phyloP scores from a whole-genome alignment of 1,284 basidiomycete genomes.

The Ceratobasidium sp. region DNA sequence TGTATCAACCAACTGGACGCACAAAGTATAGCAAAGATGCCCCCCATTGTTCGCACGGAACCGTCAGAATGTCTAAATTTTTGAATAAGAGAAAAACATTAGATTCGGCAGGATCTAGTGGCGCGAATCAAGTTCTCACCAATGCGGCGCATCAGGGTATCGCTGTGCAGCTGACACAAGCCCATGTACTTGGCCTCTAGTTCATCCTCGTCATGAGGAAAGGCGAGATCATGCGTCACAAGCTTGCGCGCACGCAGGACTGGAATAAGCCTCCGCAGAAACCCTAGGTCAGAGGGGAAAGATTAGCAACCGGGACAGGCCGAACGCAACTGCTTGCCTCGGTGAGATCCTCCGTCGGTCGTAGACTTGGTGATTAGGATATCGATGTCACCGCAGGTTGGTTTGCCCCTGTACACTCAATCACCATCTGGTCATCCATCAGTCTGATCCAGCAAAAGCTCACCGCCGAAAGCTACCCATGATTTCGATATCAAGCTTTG shows the following conservation, averaged over 20 bases:
- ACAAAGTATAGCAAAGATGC: slow-evolving; percentile 91
- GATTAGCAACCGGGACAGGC: slow-evolving; percentile 28
- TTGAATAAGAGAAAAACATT: not conserved
- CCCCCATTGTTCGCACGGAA: slow-evolving; percentile 82
- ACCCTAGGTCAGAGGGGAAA: slow-evolving; percentile 59
- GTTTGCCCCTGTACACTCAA: slow-evolving; percentile 67
- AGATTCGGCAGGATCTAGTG: not conserved
- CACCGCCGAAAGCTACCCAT: slow-evolving; percentile 92
- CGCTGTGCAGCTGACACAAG: slow-evolving; percentile 67
- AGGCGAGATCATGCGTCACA: slow-evolving; percentile 80
- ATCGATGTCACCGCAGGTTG: slow-evolving; percentile 89
- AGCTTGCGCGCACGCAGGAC: slow-evolving; percentile 71
- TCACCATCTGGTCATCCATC: slow-evolving; percentile 5
- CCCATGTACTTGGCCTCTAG: slow-evolving; percentile 86
- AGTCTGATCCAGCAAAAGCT: slow-evolving; percentile 39
- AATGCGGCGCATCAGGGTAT: slow-evolving; percentile 73
- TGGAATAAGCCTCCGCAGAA: slow-evolving; percentile 68
- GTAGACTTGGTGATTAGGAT: slow-evolving; percentile 83
- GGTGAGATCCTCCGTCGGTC: slow-evolving; percentile 78
- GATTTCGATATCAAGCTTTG: slow-evolving; percentile 78
- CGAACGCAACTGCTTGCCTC: slow-evolving; percentile 60
- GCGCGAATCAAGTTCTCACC: slow-evolving; percentile 61
- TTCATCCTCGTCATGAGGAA: slow-evolving; percentile 73
- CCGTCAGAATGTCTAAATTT: slow-evolving; percentile 72
- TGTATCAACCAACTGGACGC: slow-evolving; percentile 52